Conservation (phyloP, 768 basidiomycete species). For the Coprinopsis marcescibilis region DNA sequence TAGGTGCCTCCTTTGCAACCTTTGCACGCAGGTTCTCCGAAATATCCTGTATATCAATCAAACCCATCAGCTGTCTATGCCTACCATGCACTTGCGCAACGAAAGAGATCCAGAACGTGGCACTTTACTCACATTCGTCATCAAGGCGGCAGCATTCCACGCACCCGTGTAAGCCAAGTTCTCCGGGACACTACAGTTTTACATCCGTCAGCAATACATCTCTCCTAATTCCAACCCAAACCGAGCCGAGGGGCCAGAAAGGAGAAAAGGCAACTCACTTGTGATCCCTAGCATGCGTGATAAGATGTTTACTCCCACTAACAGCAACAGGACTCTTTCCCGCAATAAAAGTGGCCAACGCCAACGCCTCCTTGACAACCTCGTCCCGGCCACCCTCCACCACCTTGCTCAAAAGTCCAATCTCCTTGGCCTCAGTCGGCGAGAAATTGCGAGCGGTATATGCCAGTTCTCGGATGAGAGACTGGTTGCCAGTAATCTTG, state of each 20-base stretch:
- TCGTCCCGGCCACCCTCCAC: constrained; percentile 60
- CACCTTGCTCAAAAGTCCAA: constrained; percentile 73
- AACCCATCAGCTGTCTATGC: not conserved
- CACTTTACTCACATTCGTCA: constrained; percentile 32
- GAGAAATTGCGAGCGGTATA: constrained; percentile 71
- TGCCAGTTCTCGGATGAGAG: constrained; percentile 67
- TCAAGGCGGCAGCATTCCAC: constrained; percentile 39
- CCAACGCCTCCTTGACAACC: constrained; percentile 62
- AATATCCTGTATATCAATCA: constrained; percentile 27
- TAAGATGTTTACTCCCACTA: constrained; percentile 66
- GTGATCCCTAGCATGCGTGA: constrained; percentile 77
- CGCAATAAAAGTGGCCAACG: constrained; percentile 60
- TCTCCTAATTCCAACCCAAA: not conserved
- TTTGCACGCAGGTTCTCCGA: constrained; percentile 28
- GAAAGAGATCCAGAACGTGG: not conserved
- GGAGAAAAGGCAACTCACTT: constrained; percentile 36
- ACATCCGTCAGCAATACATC: not conserved
- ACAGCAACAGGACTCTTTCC: constrained; percentile 78
- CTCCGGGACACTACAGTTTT: constrained; percentile 28
- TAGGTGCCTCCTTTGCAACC: constrained; percentile 24
- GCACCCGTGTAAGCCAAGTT: constrained; percentile 38
- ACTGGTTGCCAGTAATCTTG: constrained; percentile 70
- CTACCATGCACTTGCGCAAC: not conserved
- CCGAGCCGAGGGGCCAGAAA: not conserved
- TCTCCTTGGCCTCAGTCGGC: constrained; percentile 54